phyloP scores from a whole-genome alignment of 371 early-diverging fungal genomes.

The Parasitella parasitica region DNA sequence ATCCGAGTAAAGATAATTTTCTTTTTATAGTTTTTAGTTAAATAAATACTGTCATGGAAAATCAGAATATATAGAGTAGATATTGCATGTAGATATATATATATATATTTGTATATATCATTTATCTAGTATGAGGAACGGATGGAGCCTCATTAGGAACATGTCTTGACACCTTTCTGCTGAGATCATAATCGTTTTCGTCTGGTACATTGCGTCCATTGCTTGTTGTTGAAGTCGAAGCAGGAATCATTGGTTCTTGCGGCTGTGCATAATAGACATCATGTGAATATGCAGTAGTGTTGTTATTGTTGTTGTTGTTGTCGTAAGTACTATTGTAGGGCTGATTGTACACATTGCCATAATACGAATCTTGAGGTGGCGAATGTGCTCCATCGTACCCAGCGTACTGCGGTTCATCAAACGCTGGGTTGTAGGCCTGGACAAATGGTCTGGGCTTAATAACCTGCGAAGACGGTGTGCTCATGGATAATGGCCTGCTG shows the following conservation, averaged over 20 bases:
- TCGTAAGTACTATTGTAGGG: too few species aligned
- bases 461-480: neutral
- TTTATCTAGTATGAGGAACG: neutral
- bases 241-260: conserved; percentile 11
- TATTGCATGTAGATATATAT: too few species aligned
- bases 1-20: too few species aligned
- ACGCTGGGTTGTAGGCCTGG: conserved; percentile 17
- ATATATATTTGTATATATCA: neutral
- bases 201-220: conserved; percentile 21
- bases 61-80: too few species aligned
- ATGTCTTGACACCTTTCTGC: conserved; percentile 9
- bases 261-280: conserved; percentile 12
- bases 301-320: conserved; percentile 2
- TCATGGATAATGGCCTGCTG: conserved; percentile 6
- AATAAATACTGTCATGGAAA: too few species aligned
- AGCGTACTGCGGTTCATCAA: neutral
- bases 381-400: neutral
- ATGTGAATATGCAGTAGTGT: neutral
- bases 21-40: too few species aligned
- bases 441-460: conserved; percentile 21
- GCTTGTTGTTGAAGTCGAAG: neutral
- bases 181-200: conserved; percentile 12
- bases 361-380: neutral
- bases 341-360: conserved; percentile 5
- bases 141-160: conserved; percentile 18